phyloP scores from a whole-genome alignment of 106 monocot genomes.

The Acorus gramineus region DNA sequence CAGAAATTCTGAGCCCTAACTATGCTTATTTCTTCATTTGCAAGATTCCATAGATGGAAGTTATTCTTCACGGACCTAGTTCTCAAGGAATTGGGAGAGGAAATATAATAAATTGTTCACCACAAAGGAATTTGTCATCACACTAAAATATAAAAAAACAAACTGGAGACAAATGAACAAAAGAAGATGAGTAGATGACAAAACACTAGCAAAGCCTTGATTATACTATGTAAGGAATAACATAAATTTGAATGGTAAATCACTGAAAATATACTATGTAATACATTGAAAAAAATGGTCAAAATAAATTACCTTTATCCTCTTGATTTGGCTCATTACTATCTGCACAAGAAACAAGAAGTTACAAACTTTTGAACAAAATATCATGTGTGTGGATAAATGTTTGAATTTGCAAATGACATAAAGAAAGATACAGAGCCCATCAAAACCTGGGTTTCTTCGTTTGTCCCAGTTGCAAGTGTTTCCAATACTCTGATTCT shows the following conservation, averaged over 20 bases:
- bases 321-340: slow-evolving; percentile 19
- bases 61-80: no score
- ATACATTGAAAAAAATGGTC: no score
- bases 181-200: no score
- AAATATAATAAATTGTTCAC: no score
- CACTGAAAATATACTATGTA: neutral
- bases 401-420: neutral
- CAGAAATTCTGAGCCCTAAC: no score
- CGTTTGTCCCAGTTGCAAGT: slow-evolving; percentile 44
- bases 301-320: slow-evolving; percentile 26
- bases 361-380: neutral
- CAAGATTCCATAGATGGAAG: no score
- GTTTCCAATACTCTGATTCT: slow-evolving; percentile 72
- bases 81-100: no score
- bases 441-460: slow-evolving; percentile 32
- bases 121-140: no score
- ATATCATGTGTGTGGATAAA: neutral
- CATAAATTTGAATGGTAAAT: neutral
- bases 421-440: neutral
- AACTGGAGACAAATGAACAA: no score
- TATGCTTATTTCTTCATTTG: no score
- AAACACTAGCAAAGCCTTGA: no score
- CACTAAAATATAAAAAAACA: no score
- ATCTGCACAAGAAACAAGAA: slow-evolving; percentile 26
- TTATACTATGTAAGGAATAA: neutral